A percentile compares a stretch with the other conserved stretches of the same genome.
Conservation (phyloP, 768 basidiomycete genomes). For the Mycena venus region DNA sequence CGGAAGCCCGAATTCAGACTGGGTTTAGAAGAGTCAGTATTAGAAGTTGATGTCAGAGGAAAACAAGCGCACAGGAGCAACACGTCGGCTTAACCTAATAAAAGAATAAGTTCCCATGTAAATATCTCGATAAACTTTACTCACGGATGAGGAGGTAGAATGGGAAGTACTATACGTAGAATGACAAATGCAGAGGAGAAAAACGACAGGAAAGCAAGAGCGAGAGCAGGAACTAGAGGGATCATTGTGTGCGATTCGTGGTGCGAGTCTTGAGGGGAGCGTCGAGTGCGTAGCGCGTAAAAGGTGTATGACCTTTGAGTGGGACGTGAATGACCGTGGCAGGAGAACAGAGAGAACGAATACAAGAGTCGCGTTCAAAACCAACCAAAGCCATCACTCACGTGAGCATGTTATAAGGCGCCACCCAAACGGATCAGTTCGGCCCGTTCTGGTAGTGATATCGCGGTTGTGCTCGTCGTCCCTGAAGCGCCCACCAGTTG, state of each 20-base stretch:
- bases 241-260: conserved; percentile 64
- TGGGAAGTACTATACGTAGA: conserved; percentile 81
- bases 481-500: too few species aligned
- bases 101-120: neutral
- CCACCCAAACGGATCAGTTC: too few species aligned
- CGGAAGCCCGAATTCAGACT: conserved; percentile 85
- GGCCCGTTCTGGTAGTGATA: too few species aligned
- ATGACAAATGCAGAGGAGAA: conserved; percentile 80
- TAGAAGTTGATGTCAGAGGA: conserved; percentile 25
- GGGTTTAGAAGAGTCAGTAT: conserved; percentile 40
- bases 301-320: conserved; percentile 60
- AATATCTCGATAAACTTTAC: neutral
- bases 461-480: too few species aligned
- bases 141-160: conserved; percentile 75
- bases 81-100: conserved; percentile 71
- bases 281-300: conserved; percentile 58
- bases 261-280: conserved; percentile 55
- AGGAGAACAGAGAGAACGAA: conserved; percentile 44
- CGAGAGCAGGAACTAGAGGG: conserved; percentile 75
- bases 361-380: conserved; percentile 33
- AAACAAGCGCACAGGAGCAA: conserved; percentile 70
- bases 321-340: conserved; percentile 48
- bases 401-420: neutral
- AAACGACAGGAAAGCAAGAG: conserved; percentile 80
- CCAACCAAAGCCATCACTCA: neutral